Conservation (phyloP, 1,284 basidiomycete genomes). For the Cutaneotrichosporon curvatum region DNA sequence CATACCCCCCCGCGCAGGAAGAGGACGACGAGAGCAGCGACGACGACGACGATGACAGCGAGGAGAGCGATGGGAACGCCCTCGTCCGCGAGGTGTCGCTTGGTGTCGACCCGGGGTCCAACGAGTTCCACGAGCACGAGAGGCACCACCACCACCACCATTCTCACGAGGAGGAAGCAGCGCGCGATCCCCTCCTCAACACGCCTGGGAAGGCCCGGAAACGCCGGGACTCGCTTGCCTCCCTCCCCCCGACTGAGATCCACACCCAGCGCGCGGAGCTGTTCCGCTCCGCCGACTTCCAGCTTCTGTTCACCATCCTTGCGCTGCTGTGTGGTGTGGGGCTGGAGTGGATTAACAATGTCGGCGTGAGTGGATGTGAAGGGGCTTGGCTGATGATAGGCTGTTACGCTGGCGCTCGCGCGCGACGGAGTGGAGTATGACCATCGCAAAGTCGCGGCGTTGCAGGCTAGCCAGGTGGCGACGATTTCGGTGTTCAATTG, state of each 20-base stretch:
- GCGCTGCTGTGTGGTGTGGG: conserved; percentile 76
- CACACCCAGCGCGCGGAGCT: conserved; percentile 26
- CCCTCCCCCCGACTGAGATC: conserved; percentile 22
- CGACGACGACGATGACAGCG: conserved; percentile 11
- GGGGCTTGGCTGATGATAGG: conserved; percentile 27
- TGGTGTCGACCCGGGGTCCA: conserved; percentile 1
- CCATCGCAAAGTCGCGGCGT: conserved; percentile 58
- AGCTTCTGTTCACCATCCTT: conserved; percentile 63
- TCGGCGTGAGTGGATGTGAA: conserved; percentile 50
- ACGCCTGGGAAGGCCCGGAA: neutral
- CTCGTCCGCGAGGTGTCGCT: conserved; percentile 11
- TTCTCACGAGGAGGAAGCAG: neutral
- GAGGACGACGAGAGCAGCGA: conserved; percentile 19
- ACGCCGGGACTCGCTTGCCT: conserved; percentile 19
- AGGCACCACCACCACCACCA: neutral
- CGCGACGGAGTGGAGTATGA: conserved; percentile 61
- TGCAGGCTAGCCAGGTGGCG: conserved; percentile 81
- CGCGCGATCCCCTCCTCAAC: neutral
- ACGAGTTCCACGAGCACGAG: neutral
- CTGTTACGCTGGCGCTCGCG: conserved; percentile 77
- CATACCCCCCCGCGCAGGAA: conserved; percentile 49
- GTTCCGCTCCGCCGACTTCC: conserved; percentile 57
- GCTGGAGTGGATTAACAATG: conserved; percentile 91
- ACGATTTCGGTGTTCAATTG: conserved; percentile 79
- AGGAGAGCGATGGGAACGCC: conserved; percentile 3